Conservation (phyloP, 768 basidiomycete species). For the Suillus spraguei region DNA sequence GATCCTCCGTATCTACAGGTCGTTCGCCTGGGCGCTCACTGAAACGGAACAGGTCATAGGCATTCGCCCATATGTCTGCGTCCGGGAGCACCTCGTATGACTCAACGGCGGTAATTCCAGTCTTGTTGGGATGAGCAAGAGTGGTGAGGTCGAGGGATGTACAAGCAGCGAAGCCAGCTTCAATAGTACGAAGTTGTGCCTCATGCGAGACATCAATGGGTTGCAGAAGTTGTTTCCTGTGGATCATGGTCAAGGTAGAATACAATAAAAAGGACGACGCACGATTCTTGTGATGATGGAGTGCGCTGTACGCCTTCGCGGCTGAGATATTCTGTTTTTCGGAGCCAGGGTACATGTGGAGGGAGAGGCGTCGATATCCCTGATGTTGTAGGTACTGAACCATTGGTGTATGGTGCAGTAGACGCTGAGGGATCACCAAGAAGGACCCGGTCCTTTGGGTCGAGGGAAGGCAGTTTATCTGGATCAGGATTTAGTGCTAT, state of each 20-base stretch:
- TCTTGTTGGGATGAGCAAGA: conserved; percentile 81
- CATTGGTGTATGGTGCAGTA: conserved; percentile 44
- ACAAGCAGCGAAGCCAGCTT: conserved; percentile 66
- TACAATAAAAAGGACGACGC: conserved; percentile 24
- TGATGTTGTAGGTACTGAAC: conserved; percentile 36
- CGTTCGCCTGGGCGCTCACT: conserved; percentile 86
- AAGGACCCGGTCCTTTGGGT: conserved; percentile 77
- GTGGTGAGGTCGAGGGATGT: conserved; percentile 58
- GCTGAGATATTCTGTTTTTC: conserved; percentile 90
- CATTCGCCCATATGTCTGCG: conserved; percentile 85
- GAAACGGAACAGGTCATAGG: conserved; percentile 86
- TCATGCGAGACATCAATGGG: conserved; percentile 70
- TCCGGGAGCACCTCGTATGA: conserved; percentile 86
- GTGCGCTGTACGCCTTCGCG: conserved; percentile 54
- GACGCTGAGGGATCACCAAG: conserved; percentile 64
- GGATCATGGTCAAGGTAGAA: neutral
- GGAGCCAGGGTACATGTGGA: conserved; percentile 83
- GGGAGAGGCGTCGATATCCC: conserved; percentile 48
- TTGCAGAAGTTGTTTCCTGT: conserved; percentile 52
- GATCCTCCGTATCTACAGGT: conserved; percentile 69
- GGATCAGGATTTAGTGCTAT: conserved; percentile 69
- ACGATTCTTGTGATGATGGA: conserved; percentile 56
- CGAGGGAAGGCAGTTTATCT: conserved; percentile 56
- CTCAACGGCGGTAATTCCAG: conserved; percentile 72
- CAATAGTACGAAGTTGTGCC: conserved; percentile 79